A percentile compares a stretch with the other conserved stretches of the same genome.
Conservation (phyloP, 1,284 basidiomycete genomes). For the Omphalotus olearius region DNA sequence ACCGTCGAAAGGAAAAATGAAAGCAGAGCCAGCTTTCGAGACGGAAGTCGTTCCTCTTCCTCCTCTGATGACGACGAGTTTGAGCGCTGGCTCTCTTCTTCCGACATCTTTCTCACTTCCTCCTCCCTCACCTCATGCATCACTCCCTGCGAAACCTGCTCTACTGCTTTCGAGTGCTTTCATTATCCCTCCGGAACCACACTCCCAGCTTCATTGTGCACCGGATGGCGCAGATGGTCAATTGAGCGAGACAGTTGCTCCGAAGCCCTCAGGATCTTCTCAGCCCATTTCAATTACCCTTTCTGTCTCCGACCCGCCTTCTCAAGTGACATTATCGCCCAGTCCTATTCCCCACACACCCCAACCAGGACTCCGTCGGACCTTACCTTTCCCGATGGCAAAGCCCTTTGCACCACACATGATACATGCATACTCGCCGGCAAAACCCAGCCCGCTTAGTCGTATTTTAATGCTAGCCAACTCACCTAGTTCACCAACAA, state of each 20-base stretch:
- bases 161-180: constrained; percentile 27
- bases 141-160: constrained; percentile 38
- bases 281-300: neutral
- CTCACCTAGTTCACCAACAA: constrained; percentile 33
- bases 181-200: neutral
- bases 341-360: constrained; percentile 11
- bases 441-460: constrained; percentile 70
- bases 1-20: constrained; percentile 24
- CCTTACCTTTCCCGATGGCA: constrained; percentile 57
- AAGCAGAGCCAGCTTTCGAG: constrained; percentile 54
- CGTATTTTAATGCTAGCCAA: constrained; percentile 66
- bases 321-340: neutral
- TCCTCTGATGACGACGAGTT: constrained; percentile 20
- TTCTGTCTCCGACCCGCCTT: neutral
- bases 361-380: constrained; percentile 16
- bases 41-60: constrained; percentile 59
- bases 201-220: no score
- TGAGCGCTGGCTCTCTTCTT: constrained; percentile 31
- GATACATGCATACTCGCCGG: constrained; percentile 76
- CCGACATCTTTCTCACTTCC: constrained; percentile 67
- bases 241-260: no score
- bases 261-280: neutral
- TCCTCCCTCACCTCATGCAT: constrained; percentile 63
- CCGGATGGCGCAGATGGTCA: no score
- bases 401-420: constrained; percentile 64